A percentile compares a stretch with the other conserved stretches of the same genome.
Evolutionary conservation across 1,139 yeast genomes (phyloP).

Genomic region (Candida tetrigidarum): DNA sequence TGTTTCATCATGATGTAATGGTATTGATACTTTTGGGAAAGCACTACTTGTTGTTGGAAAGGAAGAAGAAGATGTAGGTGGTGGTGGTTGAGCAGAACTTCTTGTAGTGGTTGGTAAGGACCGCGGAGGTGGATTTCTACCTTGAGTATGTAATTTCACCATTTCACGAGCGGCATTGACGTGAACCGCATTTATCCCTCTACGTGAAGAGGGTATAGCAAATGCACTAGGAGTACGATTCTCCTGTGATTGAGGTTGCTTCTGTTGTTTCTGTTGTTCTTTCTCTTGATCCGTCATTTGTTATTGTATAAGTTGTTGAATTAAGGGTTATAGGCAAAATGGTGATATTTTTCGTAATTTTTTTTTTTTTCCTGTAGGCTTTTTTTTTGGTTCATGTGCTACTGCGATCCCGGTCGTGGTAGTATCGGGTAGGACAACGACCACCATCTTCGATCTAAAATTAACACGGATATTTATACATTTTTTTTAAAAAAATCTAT

Average conservation of each 20-base stretch:
- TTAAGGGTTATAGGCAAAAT: no score
- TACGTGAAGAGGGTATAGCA: constrained; percentile 10
- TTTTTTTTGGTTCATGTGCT: not conserved
- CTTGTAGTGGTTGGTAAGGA: no score
- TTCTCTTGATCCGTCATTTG: constrained; percentile 4
- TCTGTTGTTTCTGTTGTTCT: constrained; percentile 1
- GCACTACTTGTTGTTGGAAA: constrained; percentile 9
- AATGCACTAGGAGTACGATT: constrained; percentile 6
- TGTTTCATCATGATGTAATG: constrained; percentile 16
- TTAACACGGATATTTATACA: not conserved
- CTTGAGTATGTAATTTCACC: constrained; percentile 49
- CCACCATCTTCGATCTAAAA: not conserved
- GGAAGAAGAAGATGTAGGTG: constrained; percentile 6
- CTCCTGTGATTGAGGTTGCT: not conserved
- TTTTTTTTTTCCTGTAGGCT: not conserved
- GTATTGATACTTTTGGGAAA: constrained; percentile 12
- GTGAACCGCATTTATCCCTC: constrained; percentile 58
- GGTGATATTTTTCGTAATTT: constrained; percentile 1
- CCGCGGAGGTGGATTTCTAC: constrained; percentile 39
- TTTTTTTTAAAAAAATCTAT: constrained; percentile 2
- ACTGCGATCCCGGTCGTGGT: not conserved
- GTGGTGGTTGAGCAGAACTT: no score
- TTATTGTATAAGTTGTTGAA: not conserved
- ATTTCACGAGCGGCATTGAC: constrained; percentile 68
- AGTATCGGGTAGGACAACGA: not conserved